These are phyloP conservation scores for Pythium rishiriense DNA, from an alignment of 352 stramenopile species.

Conservation along the genomic window DNA sequence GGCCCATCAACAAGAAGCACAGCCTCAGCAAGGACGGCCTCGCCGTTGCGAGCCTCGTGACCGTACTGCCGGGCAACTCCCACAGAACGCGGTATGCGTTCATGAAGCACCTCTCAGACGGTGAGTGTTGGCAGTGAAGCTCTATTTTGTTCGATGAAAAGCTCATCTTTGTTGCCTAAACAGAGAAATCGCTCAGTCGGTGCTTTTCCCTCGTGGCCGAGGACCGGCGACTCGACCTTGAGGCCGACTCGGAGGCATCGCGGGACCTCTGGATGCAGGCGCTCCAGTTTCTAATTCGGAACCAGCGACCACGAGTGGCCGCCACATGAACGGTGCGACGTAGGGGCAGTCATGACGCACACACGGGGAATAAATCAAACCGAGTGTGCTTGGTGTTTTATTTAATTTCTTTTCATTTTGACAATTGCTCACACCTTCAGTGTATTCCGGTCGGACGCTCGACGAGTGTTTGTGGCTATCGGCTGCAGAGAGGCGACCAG, in stretches of 20 bases:
- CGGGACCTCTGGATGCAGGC: constrained; percentile 65
- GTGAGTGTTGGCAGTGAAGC: constrained; percentile 23
- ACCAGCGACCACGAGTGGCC: neutral
- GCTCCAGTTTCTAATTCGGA: constrained; percentile 42
- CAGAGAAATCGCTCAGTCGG: constrained; percentile 64
- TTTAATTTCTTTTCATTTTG: no score
- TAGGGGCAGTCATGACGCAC: neutral
- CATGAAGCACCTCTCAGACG: constrained; percentile 77
- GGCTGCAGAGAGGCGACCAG: neutral
- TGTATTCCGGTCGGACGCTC: neutral
- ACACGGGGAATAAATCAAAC: neutral
- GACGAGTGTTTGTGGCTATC: neutral
- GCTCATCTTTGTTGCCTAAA: constrained; percentile 4
- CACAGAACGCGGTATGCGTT: constrained; percentile 65
- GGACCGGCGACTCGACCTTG: constrained; percentile 62
- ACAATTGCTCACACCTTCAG: no score
- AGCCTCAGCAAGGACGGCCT: constrained; percentile 60
- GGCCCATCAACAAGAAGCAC: constrained; percentile 69
- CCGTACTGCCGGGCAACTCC: constrained; percentile 60
- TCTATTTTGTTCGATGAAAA: constrained; percentile 15
- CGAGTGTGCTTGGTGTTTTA: no score
- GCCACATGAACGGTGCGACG: neutral
- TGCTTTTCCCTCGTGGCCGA: constrained; percentile 73
- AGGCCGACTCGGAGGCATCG: constrained; percentile 69
- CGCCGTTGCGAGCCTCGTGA: constrained; percentile 41